Conservation (phyloP, 2,329 filamentous ascomycete genomes). For the Macrophomina pseudophaseolina region DNA sequence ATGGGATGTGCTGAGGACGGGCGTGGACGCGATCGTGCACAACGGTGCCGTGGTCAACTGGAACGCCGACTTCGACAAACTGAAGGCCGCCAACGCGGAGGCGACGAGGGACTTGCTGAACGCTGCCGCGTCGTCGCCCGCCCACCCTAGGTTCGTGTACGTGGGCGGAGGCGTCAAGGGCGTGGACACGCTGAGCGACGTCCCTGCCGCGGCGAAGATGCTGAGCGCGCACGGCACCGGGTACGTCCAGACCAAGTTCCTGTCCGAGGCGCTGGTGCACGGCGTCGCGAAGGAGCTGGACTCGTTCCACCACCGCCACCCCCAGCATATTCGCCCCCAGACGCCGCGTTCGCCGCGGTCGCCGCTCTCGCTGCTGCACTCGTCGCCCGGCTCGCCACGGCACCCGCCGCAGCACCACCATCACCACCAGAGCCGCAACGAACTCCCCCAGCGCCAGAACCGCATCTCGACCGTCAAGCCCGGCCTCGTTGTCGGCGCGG, state of each 20-base stretch:
- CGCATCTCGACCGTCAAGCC: conserved; percentile 3
- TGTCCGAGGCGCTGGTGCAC: not conserved
- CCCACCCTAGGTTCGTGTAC: not conserved
- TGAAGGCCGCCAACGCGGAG: not conserved
- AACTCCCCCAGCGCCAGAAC: not conserved
- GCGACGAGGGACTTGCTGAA: not conserved
- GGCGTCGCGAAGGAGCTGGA: not conserved
- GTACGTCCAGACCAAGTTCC: not conserved
- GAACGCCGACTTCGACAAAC: not conserved
- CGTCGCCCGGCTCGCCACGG: not conserved
- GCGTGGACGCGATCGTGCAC: not conserved
- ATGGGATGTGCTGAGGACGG: not conserved
- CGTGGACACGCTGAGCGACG: not conserved
- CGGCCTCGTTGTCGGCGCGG: not conserved
- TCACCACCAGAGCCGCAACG: not conserved
- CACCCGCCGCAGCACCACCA: not conserved
- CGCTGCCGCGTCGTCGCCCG: not conserved
- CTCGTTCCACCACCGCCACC: not conserved
- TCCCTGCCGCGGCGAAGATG: not conserved
- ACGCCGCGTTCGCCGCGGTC: not conserved
- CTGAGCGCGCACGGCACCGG: not conserved
- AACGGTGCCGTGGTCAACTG: conserved; percentile 1
- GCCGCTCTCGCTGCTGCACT: not conserved
- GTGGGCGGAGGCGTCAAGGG: conserved; percentile 1
- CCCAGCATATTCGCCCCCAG: not conserved